Evolutionary conservation across 352 stramenopile genomes (phyloP), one percentile per base, ranked within the genome.

Genomic region (Globisporangium mamillatum): DNA sequence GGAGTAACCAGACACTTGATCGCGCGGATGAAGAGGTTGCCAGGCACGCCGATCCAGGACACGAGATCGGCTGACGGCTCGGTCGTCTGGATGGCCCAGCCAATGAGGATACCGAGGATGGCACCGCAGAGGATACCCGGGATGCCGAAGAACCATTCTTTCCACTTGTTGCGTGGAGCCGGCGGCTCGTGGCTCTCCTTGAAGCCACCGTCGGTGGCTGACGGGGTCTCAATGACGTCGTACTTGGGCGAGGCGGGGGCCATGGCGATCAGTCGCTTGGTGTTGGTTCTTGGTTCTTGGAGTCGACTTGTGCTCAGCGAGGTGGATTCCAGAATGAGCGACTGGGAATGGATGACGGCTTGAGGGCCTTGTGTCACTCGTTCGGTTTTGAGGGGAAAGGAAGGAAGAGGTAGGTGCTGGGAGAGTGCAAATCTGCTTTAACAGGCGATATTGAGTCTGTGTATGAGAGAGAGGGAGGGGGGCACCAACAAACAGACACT

Each of bases 1-100:
- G 76, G 75, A 10, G 72, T 70, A 34, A 86, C 72, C 25, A 69
- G 70, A 25, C 79, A 88, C 54, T 79, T 75, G 53, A 88, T 60
- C 4, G 78, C 79, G 58, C 75, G 75, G 50, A 88, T 75, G 67
- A 88, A 88, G 54, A 88, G 78, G 1, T 64, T 64, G 53, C 79
- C 79, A 9, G 72, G 71, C 16, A 73, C 70, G 52, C 64, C 73
- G 56, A 86, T 71, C 79, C 79, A 86, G 2, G 70, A 75, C 52
- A 67, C 67, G 24, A 73, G 67, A n/a, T 58, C 66, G 2, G 27
- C 27, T 3, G 27, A 32, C 27, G 27, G 27, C 27, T 32, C 27
- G 27, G 27, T 32, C 2, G 66, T 72, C 38, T 75, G 54, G 46
- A 68, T 36, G 12, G 73, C 63, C 22, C 65, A 66, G 59, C 77